Evolutionary conservation across 75 land plant genomes (phyloP).

Genomic region (Gnetum montanum): DNA sequence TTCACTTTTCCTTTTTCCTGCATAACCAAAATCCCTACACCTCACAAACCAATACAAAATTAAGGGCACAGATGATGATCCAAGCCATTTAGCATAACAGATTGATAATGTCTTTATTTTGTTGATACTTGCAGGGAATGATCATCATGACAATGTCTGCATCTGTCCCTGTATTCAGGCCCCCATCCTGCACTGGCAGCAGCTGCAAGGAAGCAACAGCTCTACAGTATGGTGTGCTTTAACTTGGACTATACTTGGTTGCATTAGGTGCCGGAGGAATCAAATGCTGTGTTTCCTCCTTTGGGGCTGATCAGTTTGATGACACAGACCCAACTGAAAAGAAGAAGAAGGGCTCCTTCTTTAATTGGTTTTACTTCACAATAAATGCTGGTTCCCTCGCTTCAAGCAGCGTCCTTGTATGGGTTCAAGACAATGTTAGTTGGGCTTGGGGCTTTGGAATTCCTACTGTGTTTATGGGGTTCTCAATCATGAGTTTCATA

Average conservation of each 20-base stretch:
- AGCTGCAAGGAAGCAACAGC: constrained; percentile 14
- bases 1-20: no score
- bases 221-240: constrained; percentile 40
- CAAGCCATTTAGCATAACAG: not conserved
- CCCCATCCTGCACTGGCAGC: constrained; percentile 19
- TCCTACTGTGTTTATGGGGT: constrained; percentile 57
- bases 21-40: no score
- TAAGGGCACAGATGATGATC: no score
- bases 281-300: constrained; percentile 75
- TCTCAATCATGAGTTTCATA: constrained; percentile 57
- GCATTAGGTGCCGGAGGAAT: constrained; percentile 93
- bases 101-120: not conserved
- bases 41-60: no score
- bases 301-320: constrained; percentile 96
- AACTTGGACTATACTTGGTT: constrained; percentile 63
- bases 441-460: constrained; percentile 84
- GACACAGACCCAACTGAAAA: constrained; percentile 57
- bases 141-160: constrained; percentile 60
- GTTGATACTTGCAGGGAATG: constrained; percentile 87
- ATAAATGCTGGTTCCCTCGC: constrained; percentile 74
- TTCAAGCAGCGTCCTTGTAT: constrained; percentile 69
- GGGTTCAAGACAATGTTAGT: constrained; percentile 75
- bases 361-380: constrained; percentile 95
- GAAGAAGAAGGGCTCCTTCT: constrained; percentile 72
- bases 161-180: constrained; percentile 47